Percentiles rank a stretch among this genome's conserved stretches.
These are phyloP conservation scores for Aspergillus floridensis DNA, from an alignment of 2,329 filamentous ascomycete genomes.

Conservation along the genomic window DNA sequence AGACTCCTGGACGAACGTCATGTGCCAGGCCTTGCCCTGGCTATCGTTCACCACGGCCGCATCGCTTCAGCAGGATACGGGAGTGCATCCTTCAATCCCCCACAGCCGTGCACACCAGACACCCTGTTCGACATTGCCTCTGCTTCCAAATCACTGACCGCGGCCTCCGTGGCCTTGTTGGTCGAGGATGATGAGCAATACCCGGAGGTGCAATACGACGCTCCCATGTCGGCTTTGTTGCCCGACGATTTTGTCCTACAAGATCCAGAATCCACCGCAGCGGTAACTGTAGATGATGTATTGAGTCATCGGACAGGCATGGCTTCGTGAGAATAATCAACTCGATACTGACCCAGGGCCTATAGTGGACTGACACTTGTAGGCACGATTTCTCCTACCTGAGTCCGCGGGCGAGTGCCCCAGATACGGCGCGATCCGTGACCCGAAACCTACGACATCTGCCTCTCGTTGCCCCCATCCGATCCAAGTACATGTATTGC, in stretches of 20 bases:
- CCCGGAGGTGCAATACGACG: slow-evolving; percentile 46
- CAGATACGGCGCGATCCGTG: slow-evolving; percentile 35
- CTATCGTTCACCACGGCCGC: slow-evolving; percentile 15
- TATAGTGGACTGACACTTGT: too few species aligned
- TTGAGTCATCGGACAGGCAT: slow-evolving; percentile 54
- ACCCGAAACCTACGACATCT: slow-evolving; percentile 49
- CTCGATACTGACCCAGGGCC: too few species aligned
- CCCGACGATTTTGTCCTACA: slow-evolving; percentile 54
- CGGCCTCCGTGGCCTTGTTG: slow-evolving; percentile 38
- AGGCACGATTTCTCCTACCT: slow-evolving; percentile 37
- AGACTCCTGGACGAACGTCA: not conserved
- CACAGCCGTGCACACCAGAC: slow-evolving; percentile 19
- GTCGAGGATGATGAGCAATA: slow-evolving; percentile 36
- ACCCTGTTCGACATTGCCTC: slow-evolving; percentile 28
- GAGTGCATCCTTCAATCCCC: slow-evolving; percentile 14
- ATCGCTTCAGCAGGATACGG: slow-evolving; percentile 19
- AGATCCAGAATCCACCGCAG: slow-evolving; percentile 47
- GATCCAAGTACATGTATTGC: slow-evolving; percentile 49
- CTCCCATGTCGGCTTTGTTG: slow-evolving; percentile 48
- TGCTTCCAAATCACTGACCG: slow-evolving; percentile 26
- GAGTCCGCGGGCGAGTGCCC: slow-evolving; percentile 27
- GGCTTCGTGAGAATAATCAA: slow-evolving; percentile 36
- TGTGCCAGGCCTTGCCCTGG: slow-evolving; percentile 22
- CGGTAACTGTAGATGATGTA: slow-evolving; percentile 56
- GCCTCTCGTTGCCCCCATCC: slow-evolving; percentile 44